Conservation (phyloP, 1,284 basidiomycete genomes). For the Ustilago sp. region DNA sequence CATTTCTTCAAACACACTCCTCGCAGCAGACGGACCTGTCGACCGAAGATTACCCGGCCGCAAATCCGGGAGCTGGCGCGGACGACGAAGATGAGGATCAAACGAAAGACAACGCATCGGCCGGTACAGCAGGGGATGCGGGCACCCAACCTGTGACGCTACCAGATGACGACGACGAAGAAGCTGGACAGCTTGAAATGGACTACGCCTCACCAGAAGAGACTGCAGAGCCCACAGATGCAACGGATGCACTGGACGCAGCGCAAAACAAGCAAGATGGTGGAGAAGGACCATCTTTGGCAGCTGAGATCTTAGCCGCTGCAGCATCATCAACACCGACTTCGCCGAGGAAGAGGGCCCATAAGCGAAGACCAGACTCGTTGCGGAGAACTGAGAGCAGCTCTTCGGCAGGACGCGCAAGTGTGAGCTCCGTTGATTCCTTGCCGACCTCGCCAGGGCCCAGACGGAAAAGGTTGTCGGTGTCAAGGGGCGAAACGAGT, state of each 20-base stretch:
- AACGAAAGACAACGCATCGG: background rate
- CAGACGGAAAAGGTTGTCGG: constrained; percentile 29
- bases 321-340: constrained; percentile 20
- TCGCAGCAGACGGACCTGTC: constrained; percentile 7
- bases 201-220: constrained; percentile 30
- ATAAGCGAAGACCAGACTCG: constrained; percentile 21
- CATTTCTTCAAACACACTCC: constrained; percentile 17
- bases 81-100: background rate
- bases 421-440: constrained; percentile 29
- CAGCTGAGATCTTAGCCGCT: constrained; percentile 39
- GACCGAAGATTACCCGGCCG: constrained; percentile 3
- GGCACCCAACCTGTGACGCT: constrained; percentile 12
- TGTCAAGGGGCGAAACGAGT: constrained; percentile 25
- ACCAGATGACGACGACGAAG: constrained; percentile 46
- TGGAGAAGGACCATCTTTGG: constrained; percentile 21
- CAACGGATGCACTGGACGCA: background rate
- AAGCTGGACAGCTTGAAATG: constrained; percentile 49
- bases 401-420: constrained; percentile 27
- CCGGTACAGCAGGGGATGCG: background rate
- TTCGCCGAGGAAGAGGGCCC: constrained; percentile 24
- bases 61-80: background rate
- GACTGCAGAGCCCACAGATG: background rate
- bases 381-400: constrained; percentile 31
- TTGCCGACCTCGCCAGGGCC: constrained; percentile 30
- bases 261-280: background rate